Percentiles rank a stretch among this genome's conserved stretches.
These are phyloP conservation scores for Cladobotryum mycophilum DNA, from an alignment of 2,329 filamentous ascomycete genomes.

Conservation along the genomic window DNA sequence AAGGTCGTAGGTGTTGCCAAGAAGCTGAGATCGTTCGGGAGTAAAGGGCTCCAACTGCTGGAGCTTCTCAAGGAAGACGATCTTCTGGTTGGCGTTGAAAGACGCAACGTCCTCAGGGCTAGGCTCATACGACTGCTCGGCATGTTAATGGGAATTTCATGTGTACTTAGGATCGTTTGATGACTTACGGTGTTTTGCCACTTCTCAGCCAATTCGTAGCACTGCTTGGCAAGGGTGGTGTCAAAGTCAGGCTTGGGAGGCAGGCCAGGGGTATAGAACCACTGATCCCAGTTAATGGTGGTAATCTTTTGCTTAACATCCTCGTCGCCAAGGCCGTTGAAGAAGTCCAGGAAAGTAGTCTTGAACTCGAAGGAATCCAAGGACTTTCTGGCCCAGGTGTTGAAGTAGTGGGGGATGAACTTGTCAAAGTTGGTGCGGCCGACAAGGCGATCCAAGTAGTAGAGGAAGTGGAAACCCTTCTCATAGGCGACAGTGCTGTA, in stretches of 20 bases:
- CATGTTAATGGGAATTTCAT: conserved; percentile 20
- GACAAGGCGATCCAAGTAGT: conserved; percentile 79
- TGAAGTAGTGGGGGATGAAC: conserved; percentile 95
- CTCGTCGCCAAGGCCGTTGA: conserved; percentile 57
- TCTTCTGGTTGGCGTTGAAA: conserved; percentile 80
- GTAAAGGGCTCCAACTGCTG: conserved; percentile 59
- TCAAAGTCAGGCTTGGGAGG: conserved; percentile 90
- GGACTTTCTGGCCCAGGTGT: conserved; percentile 75
- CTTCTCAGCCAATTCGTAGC: conserved; percentile 73
- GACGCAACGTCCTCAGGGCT: conserved; percentile 59
- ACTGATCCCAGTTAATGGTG: conserved; percentile 79
- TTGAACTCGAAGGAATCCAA: conserved; percentile 95
- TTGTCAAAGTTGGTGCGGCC: conserved; percentile 84
- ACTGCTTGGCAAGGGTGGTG: conserved; percentile 77
- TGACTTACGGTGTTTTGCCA: conserved; percentile 60
- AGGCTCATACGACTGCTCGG: conserved; percentile 53
- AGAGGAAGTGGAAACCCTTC: conserved; percentile 93
- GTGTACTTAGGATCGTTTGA: conserved; percentile 20
- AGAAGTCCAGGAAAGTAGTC: conserved; percentile 79
- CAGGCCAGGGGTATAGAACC: conserved; percentile 82
- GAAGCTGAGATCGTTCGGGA: conserved; percentile 57
- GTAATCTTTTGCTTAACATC: conserved; percentile 58
- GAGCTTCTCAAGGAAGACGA: conserved; percentile 82
- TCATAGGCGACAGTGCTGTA: conserved; percentile 93
- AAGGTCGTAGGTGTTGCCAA: conserved; percentile 72